Percentiles rank a stretch among this genome's conserved stretches.
These are phyloP conservation scores for Noccaea caerulescens DNA, from an alignment of 345 rosid genomes.

Conservation along the genomic window DNA sequence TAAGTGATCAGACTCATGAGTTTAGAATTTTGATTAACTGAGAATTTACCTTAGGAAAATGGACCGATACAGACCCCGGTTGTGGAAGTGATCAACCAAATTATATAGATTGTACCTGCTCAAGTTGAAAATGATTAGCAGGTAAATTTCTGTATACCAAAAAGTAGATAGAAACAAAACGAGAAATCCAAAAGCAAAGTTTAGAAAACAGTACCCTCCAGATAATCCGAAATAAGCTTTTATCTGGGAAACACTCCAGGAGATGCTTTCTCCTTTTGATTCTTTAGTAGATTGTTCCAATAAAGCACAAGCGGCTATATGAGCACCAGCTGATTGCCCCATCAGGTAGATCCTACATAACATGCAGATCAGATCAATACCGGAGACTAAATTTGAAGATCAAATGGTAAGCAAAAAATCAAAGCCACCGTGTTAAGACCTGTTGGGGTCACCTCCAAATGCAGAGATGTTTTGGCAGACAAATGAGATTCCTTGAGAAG, in stretches of 20 bases:
- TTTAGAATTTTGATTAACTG: background rate
- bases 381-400: conserved; percentile 13
- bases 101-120: conserved; percentile 84
- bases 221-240: conserved; percentile 90
- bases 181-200: background rate
- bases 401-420: conserved; percentile 1
- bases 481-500: conserved; percentile 88
- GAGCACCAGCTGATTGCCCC: conserved; percentile 99
- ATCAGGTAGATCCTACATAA: conserved; percentile 77
- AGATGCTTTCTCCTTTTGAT: conserved; percentile 61
- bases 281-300: conserved; percentile 91
- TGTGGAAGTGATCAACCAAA: conserved; percentile 83
- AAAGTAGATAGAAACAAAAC: background rate
- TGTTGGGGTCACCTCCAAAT: conserved; percentile 93
- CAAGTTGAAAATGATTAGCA: conserved; percentile 16
- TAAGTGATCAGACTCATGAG: background rate
- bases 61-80: conserved; percentile 85
- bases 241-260: conserved; percentile 81
- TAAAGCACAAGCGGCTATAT: conserved; percentile 86
- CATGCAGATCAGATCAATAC: conserved; percentile 19
- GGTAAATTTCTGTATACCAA: background rate
- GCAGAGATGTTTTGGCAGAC: conserved; percentile 73
- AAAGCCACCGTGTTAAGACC: conserved; percentile 52
- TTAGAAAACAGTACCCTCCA: conserved; percentile 64
- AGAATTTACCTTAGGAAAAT: conserved; percentile 70